Evolutionary conservation across 257 asterid genomes (phyloP).

Genomic region (Solanum tarijense): DNA sequence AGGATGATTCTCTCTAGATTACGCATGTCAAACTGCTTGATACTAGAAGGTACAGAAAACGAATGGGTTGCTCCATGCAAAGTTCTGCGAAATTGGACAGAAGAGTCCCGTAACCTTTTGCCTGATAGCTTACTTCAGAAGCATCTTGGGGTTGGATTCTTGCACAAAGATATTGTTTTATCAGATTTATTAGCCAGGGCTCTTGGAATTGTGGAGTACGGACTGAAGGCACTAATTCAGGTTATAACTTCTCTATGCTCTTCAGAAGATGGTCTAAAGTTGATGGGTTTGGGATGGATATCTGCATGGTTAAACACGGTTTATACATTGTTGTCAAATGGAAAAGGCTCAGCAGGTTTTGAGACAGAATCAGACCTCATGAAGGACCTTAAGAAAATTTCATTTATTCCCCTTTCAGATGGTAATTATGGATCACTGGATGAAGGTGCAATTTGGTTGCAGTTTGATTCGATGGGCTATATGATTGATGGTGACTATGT

Average conservation of each 20-base stretch:
- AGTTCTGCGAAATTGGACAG: constrained; percentile 81
- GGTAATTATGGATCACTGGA: constrained; percentile 61
- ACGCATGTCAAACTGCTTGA: constrained; percentile 66
- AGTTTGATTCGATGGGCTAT: constrained; percentile 27
- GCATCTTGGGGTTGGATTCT: constrained; percentile 83
- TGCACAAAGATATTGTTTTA: constrained; percentile 60
- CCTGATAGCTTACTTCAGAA: constrained; percentile 55
- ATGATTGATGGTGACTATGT: constrained; percentile 35
- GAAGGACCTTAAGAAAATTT: constrained; percentile 35
- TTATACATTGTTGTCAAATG: constrained; percentile 30
- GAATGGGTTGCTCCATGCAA: constrained; percentile 87
- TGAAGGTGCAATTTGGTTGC: constrained; percentile 75
- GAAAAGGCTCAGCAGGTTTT: constrained; percentile 19
- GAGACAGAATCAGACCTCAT: constrained; percentile 40
- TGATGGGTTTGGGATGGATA: constrained; percentile 74
- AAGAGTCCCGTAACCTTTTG: constrained; percentile 50
- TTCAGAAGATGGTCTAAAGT: constrained; percentile 41
- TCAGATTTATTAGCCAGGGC: constrained; percentile 78
- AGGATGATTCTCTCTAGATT: constrained; percentile 60
- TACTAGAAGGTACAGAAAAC: constrained; percentile 43
- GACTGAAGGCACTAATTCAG: constrained; percentile 48
- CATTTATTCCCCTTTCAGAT: constrained; percentile 78
- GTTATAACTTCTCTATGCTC: constrained; percentile 50
- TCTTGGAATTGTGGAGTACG: constrained; percentile 79
- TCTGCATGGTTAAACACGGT: constrained; percentile 59